Base-by-base conservation (phyloP, 352 stramenopile species). In the Globisporangium echinulatum region DNA sequence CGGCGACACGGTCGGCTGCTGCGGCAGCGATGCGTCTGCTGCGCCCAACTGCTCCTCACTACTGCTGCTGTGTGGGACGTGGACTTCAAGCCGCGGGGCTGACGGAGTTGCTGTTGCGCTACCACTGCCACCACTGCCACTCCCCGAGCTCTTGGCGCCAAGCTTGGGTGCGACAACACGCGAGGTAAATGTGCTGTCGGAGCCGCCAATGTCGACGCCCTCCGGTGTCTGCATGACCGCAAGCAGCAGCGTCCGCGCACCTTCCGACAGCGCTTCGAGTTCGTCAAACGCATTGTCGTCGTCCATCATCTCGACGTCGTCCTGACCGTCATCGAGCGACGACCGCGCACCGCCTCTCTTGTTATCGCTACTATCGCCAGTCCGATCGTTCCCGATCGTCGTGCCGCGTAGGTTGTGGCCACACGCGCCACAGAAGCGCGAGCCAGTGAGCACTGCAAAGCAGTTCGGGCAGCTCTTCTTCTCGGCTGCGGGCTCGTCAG, bases 151-250 rank as follows among this genome's bases (percentile, higher is more conserved):
- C 13, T 54, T 47, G 14, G n/a, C 11, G 11, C 58, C 55, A 5
- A 25, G 7, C 9, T 61, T 60, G 7, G 62, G 17, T 7, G 47
- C 52, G 4, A 36, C 47, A 3, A 56, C 40, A 11, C 74, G 72
- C 48, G 67, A 69, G 39, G 77, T 70, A 47, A 79, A 90, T 11
- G 54, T 63, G 43, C 62, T 67, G 19, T 86, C 78, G 49, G 72
- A 77, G 9, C 90, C 79, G n/a, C 70, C 77, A 58, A 93, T 68
- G 46, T 96, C 84, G 46, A 94, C 69, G 19, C 84, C 82, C 36
- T 94, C 84, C 4, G 86, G 86, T 2, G 84, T 96, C 56, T 94
- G 84, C 86, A 96, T 96, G 5, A 96, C 84, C 39, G 86, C 86
- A 54, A 96, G 68, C 46, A 96, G 51, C 48, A 96, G 66, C 47